A percentile compares a stretch with the other conserved stretches of the same genome.
Evolutionary conservation across 257 asterid genomes (phyloP).

Genomic region (Solanum gandarillasii): DNA sequence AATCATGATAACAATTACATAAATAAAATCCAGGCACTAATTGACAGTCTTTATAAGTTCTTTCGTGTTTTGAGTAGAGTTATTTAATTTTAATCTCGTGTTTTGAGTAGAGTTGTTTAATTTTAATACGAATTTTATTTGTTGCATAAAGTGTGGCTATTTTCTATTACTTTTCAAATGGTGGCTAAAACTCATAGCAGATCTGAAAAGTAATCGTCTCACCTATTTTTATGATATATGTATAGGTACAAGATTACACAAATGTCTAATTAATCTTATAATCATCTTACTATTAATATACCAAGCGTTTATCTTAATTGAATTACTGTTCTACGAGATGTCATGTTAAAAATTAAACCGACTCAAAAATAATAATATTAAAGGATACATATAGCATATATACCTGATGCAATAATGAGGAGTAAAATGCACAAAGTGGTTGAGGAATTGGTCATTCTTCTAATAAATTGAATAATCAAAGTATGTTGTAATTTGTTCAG

Average conservation of each 20-base stretch:
- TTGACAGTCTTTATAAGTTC: not conserved
- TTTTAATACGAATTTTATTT: not conserved
- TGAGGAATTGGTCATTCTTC: too few species aligned
- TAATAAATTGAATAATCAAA: too few species aligned
- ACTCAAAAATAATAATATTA: too few species aligned
- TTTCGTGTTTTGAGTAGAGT: not conserved
- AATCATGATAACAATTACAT: not conserved
- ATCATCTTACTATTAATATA: not conserved
- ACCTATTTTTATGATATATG: not conserved
- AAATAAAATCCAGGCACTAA: not conserved
- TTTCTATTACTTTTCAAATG: not conserved
- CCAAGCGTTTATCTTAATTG: rapidly evolving
- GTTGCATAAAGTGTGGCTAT: not conserved
- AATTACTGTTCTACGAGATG: not conserved
- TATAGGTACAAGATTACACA: not conserved
- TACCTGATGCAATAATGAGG: too few species aligned
- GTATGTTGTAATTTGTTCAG: not conserved
- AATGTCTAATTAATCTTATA: not conserved
- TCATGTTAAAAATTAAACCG: too few species aligned
- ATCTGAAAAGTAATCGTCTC: not conserved
- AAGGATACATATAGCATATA: too few species aligned
- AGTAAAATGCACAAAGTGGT: too few species aligned
- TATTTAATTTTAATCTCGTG: not conserved
- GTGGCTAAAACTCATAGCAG: not conserved
- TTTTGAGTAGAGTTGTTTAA: not conserved